Evolutionary conservation across 768 basidiomycete species (phyloP).

Genomic region (Phaeotremella skinneri): DNA sequence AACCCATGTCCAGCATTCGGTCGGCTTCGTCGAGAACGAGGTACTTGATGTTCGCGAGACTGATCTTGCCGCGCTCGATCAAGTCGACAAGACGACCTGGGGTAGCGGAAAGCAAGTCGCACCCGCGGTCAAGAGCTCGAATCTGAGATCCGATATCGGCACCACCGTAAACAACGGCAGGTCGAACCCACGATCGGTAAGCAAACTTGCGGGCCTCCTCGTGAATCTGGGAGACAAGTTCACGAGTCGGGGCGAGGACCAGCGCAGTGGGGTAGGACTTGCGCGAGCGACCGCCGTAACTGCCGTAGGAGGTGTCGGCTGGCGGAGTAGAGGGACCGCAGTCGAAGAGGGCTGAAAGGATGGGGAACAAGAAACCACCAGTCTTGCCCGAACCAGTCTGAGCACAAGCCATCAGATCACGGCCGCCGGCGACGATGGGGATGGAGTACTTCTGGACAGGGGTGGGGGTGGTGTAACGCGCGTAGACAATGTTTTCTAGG

Average conservation of each 20-base stretch:
- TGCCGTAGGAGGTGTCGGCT: constrained; percentile 54
- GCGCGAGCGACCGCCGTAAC: constrained; percentile 63
- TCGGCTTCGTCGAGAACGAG: constrained; percentile 99
- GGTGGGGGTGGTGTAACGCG: constrained; percentile 91
- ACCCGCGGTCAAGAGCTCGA: constrained; percentile 89
- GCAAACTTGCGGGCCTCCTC: constrained; percentile 99
- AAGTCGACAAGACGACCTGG: constrained; percentile 97
- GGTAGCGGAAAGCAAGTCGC: constrained; percentile 93
- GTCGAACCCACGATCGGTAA: constrained; percentile 98
- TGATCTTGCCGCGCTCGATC: constrained; percentile 96
- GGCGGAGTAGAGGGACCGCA: constrained; percentile 76
- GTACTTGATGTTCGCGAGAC: constrained; percentile 92
- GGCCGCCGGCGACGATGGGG: constrained; percentile 85
- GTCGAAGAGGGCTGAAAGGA: constrained; percentile 86
- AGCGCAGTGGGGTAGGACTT: constrained; percentile 97
- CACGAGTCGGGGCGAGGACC: constrained; percentile 95
- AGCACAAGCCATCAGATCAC: constrained; percentile 55
- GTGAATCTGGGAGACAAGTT: constrained; percentile 98
- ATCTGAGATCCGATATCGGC: constrained; percentile 96
- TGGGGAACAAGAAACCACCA: constrained; percentile 97
- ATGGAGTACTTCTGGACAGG: constrained; percentile 99
- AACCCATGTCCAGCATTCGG: constrained; percentile 99
- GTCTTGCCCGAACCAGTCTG: constrained; percentile 99
- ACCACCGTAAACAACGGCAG: constrained; percentile 98
- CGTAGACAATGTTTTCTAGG: constrained; percentile 87